phyloP scores from a whole-genome alignment of 192 early-diverging fungal genomes.

The Irineochytrium annulatum region DNA sequence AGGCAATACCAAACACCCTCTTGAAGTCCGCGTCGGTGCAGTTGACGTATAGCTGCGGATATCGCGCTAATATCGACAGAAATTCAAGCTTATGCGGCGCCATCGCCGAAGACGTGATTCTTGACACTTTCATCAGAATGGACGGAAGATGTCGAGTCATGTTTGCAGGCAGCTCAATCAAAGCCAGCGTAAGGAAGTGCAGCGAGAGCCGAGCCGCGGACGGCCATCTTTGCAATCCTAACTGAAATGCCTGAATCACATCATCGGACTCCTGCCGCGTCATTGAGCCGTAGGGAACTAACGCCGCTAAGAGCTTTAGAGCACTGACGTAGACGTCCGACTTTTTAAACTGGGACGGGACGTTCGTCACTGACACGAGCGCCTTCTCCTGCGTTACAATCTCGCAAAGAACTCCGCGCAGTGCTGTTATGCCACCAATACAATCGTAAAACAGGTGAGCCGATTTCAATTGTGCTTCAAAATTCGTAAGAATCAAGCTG shows the following conservation, averaged over 20 bases:
- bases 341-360: constrained; percentile 57
- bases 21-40: constrained; percentile 77
- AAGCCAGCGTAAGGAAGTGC: constrained; percentile 72
- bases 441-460: constrained; percentile 68
- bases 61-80: constrained; percentile 77
- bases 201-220: constrained; percentile 74
- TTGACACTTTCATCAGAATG: constrained; percentile 71
- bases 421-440: constrained; percentile 43
- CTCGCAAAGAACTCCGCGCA: constrained; percentile 54
- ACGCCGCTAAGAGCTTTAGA: constrained; percentile 56
- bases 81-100: constrained; percentile 89
- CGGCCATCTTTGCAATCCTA: constrained; percentile 67
- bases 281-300: constrained; percentile 66
- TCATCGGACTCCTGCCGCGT: constrained; percentile 67
- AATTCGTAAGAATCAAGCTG: constrained; percentile 58
- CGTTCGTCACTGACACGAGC: constrained; percentile 48
- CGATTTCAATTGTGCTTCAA: constrained; percentile 69
- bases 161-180: constrained; percentile 74
- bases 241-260: constrained; percentile 67
- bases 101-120: constrained; percentile 72
- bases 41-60: constrained; percentile 73
- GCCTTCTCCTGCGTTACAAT: constrained; percentile 55
- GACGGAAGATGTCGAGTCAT: constrained; percentile 69
- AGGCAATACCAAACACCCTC: constrained; percentile 84
- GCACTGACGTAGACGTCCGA: constrained; percentile 64